phyloP scores from a whole-genome alignment of 2,329 filamentous ascomycete species.

The Exophiala mesophila region DNA sequence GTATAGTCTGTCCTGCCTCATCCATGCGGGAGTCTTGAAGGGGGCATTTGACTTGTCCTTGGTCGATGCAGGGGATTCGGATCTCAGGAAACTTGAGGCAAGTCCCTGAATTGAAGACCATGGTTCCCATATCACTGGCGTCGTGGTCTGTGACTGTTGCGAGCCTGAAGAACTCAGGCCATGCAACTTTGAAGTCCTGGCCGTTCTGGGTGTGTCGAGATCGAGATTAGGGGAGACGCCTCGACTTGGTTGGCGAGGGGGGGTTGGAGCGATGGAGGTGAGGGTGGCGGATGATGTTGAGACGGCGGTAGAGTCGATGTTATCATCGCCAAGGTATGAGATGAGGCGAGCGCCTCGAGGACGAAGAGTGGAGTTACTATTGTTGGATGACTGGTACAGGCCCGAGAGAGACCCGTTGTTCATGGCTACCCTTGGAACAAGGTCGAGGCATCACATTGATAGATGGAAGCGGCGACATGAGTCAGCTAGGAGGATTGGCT shows the following conservation, averaged over 20 bases:
- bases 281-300: constrained; percentile 29
- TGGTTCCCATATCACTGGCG: constrained; percentile 37
- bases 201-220: no score
- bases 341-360: constrained; percentile 42
- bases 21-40: constrained; percentile 19
- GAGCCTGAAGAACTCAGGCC: constrained; percentile 2
- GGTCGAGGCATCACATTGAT: constrained; percentile 19
- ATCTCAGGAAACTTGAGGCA: constrained; percentile 46
- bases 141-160: no score
- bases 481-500: constrained; percentile 1
- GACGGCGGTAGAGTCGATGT: constrained; percentile 18
- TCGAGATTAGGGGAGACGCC: constrained; percentile 40
- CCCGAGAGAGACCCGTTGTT: constrained; percentile 22
- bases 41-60: constrained; percentile 26
- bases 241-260: constrained; percentile 35
- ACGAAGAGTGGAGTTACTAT: constrained; percentile 36
- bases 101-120: constrained; percentile 47
- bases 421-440: constrained; percentile 24
- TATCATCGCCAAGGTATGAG: constrained; percentile 38
- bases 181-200: no score
- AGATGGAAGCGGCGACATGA: constrained; percentile 20
- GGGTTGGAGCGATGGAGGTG: constrained; percentile 28
- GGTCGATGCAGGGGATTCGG: constrained; percentile 31
- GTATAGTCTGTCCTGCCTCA: constrained; percentile 32
- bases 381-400: constrained; percentile 21